These are phyloP conservation scores for Xerophyta viscosa DNA, from an alignment of 106 monocot species.

Conservation along the genomic window DNA sequence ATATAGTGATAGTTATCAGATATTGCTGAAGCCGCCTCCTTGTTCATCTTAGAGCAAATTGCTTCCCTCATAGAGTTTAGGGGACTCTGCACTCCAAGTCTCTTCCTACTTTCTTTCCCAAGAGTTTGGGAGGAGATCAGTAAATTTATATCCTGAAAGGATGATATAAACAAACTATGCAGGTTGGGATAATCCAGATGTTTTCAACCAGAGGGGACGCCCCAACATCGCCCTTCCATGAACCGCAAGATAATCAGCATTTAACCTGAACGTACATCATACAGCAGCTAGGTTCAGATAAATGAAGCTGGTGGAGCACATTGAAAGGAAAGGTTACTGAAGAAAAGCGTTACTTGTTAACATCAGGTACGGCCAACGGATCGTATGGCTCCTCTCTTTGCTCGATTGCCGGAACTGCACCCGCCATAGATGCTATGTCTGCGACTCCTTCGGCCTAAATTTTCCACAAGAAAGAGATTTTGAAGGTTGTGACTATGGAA, in stretches of 20 bases:
- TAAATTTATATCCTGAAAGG: too few relatives aligned
- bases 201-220: conserved; percentile 78
- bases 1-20: too few relatives aligned
- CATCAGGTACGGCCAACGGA: conserved; percentile 69
- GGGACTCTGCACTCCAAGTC: too few relatives aligned
- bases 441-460: conserved; percentile 51
- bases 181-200: conserved; percentile 18
- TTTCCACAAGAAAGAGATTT: neutral
- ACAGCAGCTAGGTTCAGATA: neutral
- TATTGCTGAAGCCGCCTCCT: too few relatives aligned
- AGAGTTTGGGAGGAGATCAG: too few relatives aligned
- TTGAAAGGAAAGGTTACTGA: neutral
- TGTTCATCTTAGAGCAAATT: too few relatives aligned
- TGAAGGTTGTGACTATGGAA: neutral
- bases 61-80: too few relatives aligned
- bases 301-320: neutral
- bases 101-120: too few relatives aligned
- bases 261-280: conserved; percentile 45
- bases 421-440: conserved; percentile 48
- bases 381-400: conserved; percentile 71
- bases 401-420: conserved; percentile 35
- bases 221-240: conserved; percentile 76
- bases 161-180: neutral
- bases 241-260: conserved; percentile 65
- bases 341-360: conserved; percentile 50